These are phyloP conservation scores for Ganoderma resinaceum DNA, from an alignment of 1,284 basidiomycete species.

Conservation along the genomic window DNA sequence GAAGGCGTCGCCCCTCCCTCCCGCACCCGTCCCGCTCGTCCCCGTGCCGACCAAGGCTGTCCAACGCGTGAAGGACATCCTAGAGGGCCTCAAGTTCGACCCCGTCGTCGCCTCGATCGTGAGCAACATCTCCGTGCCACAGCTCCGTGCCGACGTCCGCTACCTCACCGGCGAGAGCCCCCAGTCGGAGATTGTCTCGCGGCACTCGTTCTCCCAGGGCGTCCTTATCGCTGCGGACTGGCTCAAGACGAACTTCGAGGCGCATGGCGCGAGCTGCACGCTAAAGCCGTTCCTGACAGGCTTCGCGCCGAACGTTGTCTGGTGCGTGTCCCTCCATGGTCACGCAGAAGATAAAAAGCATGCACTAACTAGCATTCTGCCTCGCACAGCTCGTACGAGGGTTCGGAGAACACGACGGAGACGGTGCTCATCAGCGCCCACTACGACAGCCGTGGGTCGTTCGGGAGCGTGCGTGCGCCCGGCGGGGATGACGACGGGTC, in stretches of 20 bases:
- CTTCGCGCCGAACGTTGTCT: conserved; percentile 87
- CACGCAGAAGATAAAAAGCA: neutral
- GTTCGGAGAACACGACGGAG: conserved; percentile 57
- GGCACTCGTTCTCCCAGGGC: conserved; percentile 81
- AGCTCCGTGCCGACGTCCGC: conserved; percentile 74
- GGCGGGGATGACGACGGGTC: conserved; percentile 85
- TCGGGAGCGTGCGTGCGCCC: conserved; percentile 78
- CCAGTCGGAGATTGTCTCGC: conserved; percentile 67
- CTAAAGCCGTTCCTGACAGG: conserved; percentile 70
- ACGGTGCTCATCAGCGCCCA: conserved; percentile 81
- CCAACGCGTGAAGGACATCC: conserved; percentile 55
- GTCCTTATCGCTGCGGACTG: conserved; percentile 75
- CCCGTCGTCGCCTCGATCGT: conserved; percentile 68
- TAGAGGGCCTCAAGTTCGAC: conserved; percentile 60
- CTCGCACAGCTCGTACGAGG: conserved; percentile 56
- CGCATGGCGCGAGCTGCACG: conserved; percentile 75
- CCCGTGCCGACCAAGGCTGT: conserved; percentile 61
- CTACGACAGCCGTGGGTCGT: conserved; percentile 88
- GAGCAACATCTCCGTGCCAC: conserved; percentile 64
- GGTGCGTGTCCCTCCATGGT: conserved; percentile 50
- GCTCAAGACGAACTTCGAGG: conserved; percentile 76
- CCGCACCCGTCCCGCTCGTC: conserved; percentile 50
- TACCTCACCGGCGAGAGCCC: conserved; percentile 85
- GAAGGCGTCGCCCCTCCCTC: conserved; percentile 62
- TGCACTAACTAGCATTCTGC: neutral